Percentiles rank a stretch among this genome's conserved stretches.
Conservation (phyloP, 257 asterid species). For the Anisodus tanguticus region DNA sequence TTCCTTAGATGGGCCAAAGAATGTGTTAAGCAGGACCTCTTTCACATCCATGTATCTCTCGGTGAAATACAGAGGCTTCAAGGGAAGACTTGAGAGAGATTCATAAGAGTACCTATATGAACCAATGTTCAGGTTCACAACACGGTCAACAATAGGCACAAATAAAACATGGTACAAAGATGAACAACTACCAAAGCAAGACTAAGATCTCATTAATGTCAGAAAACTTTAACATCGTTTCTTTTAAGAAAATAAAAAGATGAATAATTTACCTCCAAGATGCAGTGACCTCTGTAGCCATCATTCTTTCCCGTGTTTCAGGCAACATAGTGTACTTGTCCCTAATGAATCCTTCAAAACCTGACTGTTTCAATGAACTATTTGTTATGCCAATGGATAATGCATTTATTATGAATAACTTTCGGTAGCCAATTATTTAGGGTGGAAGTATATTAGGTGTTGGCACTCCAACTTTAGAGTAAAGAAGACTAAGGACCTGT, state of each 20-base stretch:
- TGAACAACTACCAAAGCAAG: neutral
- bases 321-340: constrained; percentile 89
- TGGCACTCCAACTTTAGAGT: neutral
- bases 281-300: constrained; percentile 94
- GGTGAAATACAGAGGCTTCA: constrained; percentile 56
- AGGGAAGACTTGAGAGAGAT: constrained; percentile 65
- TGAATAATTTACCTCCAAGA: constrained; percentile 69
- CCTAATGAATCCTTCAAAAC: constrained; percentile 92
- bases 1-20: constrained; percentile 74
- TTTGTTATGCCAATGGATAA: neutral
- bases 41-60: constrained; percentile 73
- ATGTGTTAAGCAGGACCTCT: constrained; percentile 62
- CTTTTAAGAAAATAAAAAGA: neutral
- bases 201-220: neutral
- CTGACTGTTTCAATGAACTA: constrained; percentile 63
- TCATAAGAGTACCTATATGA: constrained; percentile 70
- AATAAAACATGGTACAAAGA: neutral
- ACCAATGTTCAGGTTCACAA: constrained; percentile 25
- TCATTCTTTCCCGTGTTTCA: constrained; percentile 87
- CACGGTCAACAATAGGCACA: neutral
- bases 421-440: neutral
- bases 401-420: neutral
- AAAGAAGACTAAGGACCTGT: neutral
- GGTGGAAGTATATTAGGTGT: neutral
- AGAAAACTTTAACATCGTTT: neutral